These are phyloP conservation scores for Neopestalotiopsis sp. DNA, from an alignment of 2,329 filamentous ascomycete species.

Conservation along the genomic window DNA sequence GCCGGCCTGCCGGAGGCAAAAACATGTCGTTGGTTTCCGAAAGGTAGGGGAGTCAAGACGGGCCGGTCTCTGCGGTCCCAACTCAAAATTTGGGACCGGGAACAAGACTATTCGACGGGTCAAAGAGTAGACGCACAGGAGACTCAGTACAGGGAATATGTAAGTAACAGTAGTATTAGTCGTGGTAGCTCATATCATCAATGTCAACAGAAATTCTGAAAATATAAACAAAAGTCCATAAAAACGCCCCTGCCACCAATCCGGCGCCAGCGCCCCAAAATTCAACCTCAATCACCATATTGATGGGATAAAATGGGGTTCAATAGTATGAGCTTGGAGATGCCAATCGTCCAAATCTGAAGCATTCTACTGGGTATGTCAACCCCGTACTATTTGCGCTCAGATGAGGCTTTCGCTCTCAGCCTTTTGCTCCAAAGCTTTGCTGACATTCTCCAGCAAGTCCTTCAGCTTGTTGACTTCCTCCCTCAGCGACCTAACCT, in stretches of 20 bases:
- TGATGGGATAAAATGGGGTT: background rate
- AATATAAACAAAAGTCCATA: background rate
- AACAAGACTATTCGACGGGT: no score
- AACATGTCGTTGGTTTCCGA: no score
- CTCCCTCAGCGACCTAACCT: conserved; percentile 63
- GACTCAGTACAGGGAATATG: no score
- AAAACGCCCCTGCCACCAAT: background rate
- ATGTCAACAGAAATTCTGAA: background rate
- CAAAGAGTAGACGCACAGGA: no score
- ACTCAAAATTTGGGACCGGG: no score
- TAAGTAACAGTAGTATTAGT: no score
- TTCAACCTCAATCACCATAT: background rate
- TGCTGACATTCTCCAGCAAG: conserved; percentile 42
- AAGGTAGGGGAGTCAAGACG: no score
- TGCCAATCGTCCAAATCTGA: no score
- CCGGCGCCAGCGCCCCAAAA: background rate
- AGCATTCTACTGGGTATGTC: background rate
- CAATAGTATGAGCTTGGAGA: no score
- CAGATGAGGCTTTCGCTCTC: conserved; percentile 25
- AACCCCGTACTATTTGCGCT: background rate
- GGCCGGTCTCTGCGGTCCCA: no score
- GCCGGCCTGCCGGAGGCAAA: no score
- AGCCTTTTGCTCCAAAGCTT: conserved; percentile 23
- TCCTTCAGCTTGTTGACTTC: conserved; percentile 64
- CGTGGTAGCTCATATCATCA: no score